phyloP scores from a whole-genome alignment of 225 moss, liverwort and hornwort species.

The Polytrichum formosum region DNA sequence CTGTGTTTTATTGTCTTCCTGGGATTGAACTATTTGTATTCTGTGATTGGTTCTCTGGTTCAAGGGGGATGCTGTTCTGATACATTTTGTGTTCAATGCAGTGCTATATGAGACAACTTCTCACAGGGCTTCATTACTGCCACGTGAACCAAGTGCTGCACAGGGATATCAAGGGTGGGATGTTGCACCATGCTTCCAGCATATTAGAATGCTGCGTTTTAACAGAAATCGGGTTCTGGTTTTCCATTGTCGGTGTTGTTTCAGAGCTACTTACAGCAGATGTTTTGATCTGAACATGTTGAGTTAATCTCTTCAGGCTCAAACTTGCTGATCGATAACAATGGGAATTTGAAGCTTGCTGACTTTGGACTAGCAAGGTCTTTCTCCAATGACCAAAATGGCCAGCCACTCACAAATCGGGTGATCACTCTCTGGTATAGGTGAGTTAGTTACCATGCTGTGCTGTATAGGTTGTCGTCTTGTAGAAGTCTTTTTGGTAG shows the following conservation, averaged over 20 bases:
- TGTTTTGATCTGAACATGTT: slow-evolving; percentile 1
- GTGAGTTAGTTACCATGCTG: slow-evolving; percentile 25
- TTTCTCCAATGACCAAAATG: slow-evolving; percentile 67
- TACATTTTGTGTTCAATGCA: slow-evolving; percentile 27
- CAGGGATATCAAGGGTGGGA: slow-evolving; percentile 75
- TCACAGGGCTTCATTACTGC: slow-evolving; percentile 92
- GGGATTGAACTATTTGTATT: no score
- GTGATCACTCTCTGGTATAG: slow-evolving; percentile 96
- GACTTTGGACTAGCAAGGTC: slow-evolving; percentile 94
- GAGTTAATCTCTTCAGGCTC: slow-evolving; percentile 56
- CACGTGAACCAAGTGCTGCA: slow-evolving; percentile 93
- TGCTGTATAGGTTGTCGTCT: no score
- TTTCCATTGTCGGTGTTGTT: not conserved
- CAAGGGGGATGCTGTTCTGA: slow-evolving; percentile 7
- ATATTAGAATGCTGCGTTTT: no score
- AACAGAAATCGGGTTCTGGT: not conserved
- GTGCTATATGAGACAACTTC: slow-evolving; percentile 96
- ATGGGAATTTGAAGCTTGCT: slow-evolving; percentile 87
- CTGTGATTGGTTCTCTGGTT: not conserved
- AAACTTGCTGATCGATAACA: slow-evolving; percentile 87
- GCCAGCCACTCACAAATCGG: slow-evolving; percentile 80
- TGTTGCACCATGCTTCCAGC: not conserved
- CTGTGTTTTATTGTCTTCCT: no score
- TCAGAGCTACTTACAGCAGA: no score
- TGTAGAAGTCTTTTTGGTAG: no score